Base-by-base conservation (phyloP, 1,284 basidiomycete genomes). In the Ustilago lituana region DNA sequence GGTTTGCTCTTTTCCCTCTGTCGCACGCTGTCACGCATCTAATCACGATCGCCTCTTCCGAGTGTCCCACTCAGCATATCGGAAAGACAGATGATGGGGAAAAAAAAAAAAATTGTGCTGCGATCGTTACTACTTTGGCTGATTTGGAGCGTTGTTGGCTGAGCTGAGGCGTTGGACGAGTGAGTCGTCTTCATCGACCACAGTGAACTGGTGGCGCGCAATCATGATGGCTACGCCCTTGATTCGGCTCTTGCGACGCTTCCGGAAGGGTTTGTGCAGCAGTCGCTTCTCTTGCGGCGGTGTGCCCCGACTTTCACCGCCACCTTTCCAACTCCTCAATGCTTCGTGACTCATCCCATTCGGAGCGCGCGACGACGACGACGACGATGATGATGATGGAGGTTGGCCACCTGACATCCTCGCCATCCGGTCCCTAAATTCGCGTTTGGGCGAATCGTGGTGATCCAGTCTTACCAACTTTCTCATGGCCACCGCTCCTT, bases 121-220 rank as follows among this genome's bases (percentile, higher is more conserved):
- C n/a, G n/a, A n/a, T n/a, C n/a, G n/a, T n/a, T n/a, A n/a, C n/a
- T n/a, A n/a, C n/a, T n/a, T n/a, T n/a, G n/a, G n/a, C n/a, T n/a
- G n/a, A 8, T 8, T 15, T 17, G 36, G 7, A 11, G 29, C 7
- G 27, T 17, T 5, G 40, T 41, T 37, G 10, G 32, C 26, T 37
- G 38, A 2, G 44, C 33, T 43, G 14, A 47, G 17, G 17, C 50
- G 58, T 14, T 41, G 46, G 7, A 58, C 27, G 14, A 67, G 32
- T 20, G 64, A 67, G 33, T 67, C 58, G 23, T 67, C 64, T 32
- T 67, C 64, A 32, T 67, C 64, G 7, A 67, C 64, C 12, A 67
- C 64, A 2, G 64, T 61, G 36, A 67, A 67, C 20, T 46, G 35
- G 33, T 67, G 53, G 22, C 64, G 29, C 5, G 52, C 64, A 9